phyloP scores from a whole-genome alignment of 2,329 filamentous ascomycete genomes.

The Colletotrichum sp. region DNA sequence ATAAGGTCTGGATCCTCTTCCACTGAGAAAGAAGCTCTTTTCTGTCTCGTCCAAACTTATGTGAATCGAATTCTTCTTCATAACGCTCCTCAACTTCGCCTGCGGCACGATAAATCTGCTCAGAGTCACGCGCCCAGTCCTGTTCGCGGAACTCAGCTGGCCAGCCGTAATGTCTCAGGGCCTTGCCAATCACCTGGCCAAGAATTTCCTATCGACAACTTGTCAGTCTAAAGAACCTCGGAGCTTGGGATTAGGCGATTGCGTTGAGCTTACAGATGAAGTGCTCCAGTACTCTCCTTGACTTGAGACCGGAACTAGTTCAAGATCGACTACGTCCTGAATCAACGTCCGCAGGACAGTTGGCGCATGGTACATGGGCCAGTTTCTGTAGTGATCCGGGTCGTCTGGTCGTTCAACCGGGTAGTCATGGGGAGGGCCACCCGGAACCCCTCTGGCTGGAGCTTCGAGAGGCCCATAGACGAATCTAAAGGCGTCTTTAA shows the following conservation, averaged over 20 bases:
- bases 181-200: neutral
- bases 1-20: neutral
- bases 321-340: neutral
- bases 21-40: neutral
- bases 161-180: neutral
- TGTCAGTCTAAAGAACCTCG: neutral
- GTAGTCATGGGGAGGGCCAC: neutral
- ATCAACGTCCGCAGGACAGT: neutral
- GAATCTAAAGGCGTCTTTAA: neutral
- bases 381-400: conserved; percentile 1
- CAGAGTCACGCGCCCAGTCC: conserved; percentile 1
- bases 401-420: neutral
- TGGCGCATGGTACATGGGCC: conserved; percentile 8
- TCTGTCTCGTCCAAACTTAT: neutral
- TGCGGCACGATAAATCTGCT: neutral
- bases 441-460: neutral
- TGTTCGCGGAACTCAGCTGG: neutral
- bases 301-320: neutral
- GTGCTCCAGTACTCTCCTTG: neutral
- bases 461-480: neutral
- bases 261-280: neutral
- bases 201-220: neutral
- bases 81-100: neutral
- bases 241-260: accelerated
- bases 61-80: neutral